These are phyloP conservation scores for Crithidia expoeki DNA, from an alignment of 208 protist genomes.

Conservation along the genomic window DNA sequence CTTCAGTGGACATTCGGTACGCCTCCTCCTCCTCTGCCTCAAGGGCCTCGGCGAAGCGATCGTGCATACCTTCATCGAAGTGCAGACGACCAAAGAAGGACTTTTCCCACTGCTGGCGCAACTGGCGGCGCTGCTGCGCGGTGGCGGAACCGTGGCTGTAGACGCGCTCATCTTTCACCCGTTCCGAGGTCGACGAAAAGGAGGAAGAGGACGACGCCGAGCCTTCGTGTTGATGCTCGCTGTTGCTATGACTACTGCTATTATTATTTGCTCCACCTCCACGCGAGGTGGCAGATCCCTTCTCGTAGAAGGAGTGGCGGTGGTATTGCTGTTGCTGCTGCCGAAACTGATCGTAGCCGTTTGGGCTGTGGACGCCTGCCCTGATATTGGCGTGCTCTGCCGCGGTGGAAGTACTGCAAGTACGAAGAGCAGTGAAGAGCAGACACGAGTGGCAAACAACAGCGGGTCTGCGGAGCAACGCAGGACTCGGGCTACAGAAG, in stretches of 20 bases:
- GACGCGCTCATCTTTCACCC: conserved; percentile 25
- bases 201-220: conserved; percentile 21
- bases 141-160: conserved; percentile 43
- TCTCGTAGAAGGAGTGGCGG: conserved; percentile 56
- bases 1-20: conserved; percentile 15
- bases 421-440: background rate
- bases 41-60: conserved; percentile 57
- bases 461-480: background rate
- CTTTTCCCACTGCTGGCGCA: conserved; percentile 79
- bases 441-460: background rate
- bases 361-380: background rate
- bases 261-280: background rate
- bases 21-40: conserved; percentile 53
- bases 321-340: conserved; percentile 46
- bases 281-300: conserved; percentile 31
- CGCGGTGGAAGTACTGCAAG: background rate
- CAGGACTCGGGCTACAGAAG: background rate
- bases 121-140: conserved; percentile 62
- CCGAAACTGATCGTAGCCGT: conserved; percentile 39
- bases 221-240: background rate
- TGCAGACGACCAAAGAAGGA: conserved; percentile 86
- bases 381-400: background rate
- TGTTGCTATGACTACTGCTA: background rate
- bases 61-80: conserved; percentile 86
- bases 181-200: conserved; percentile 6